Evolutionary conservation across 2,329 filamentous ascomycete genomes (phyloP), one percentile per base, ranked within the genome.

Genomic region (Raffaelea deltoideospora): DNA sequence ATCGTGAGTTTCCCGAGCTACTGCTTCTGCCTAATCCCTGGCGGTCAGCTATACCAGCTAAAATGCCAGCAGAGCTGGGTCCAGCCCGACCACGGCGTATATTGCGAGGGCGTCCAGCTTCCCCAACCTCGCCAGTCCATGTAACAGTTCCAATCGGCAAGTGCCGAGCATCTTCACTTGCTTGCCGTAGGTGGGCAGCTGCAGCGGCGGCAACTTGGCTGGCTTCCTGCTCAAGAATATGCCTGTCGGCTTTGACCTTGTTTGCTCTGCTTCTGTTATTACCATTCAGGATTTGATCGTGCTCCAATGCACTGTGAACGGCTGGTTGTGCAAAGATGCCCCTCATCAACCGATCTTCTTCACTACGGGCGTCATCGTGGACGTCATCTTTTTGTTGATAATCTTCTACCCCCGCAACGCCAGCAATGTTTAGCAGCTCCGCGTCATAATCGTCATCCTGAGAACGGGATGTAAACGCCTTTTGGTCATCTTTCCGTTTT

Each of bases 231-330:
- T 84, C 78, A 33, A 95, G 75, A 45, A 93, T 79, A 19, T 71
- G 71, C 5, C 76, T 76, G 49, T 94, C 83, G 0, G 85, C 81
- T 43, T 75, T 69, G 15, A 83, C 62, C 38, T 75, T 75, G 35
- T 73, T 72, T 47, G 76, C 79, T 28, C 80, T 79, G 46, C 72
- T 73, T 47, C 76, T 80, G 27, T 80, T 80, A n/a, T n/a, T n/a
- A n/a, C n/a, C n/a, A 46, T 79, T 82, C 48, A 96, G 72, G 48
- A 96, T 93, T 37, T 85, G 73, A 46, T 96, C 90, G 52, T 98
- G 90, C 48, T 95, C 84, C 31, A 95, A 72, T 0, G 87, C 84
- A n/a, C 81, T 86, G 49, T 93, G 86, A 2, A 96, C 81, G 3
- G 79, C 81, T 1, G 84, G 81, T 29, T 78, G 76, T 1, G 86